phyloP scores from a whole-genome alignment of 306 rosid genomes.

The Quercus mongolica region DNA sequence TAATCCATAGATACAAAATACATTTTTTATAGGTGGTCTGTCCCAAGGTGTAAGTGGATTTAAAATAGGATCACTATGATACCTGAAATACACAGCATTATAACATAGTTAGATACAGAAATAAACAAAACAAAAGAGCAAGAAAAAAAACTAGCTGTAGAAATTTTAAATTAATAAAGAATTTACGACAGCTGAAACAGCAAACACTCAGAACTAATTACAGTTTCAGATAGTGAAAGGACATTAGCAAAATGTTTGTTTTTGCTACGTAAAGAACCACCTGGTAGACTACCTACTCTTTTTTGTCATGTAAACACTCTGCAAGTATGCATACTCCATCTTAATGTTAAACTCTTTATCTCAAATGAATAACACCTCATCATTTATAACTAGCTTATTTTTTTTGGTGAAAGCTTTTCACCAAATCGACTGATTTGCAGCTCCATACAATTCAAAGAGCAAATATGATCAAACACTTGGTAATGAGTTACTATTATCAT shows the following conservation, averaged over 20 bases:
- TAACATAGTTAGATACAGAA: background rate
- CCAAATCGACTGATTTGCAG: background rate
- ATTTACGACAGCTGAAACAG: background rate
- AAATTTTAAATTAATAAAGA: background rate
- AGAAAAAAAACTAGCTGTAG: background rate
- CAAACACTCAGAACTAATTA: background rate
- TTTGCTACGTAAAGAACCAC: no score
- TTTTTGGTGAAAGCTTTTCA: background rate
- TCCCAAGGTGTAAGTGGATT: conserved; percentile 99
- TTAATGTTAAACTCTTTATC: background rate
- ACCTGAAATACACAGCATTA: conserved; percentile 58
- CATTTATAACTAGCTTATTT: background rate
- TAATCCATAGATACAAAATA: conserved; percentile 85
- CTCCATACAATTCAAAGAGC: background rate
- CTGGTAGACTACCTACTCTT: no score
- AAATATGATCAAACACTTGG: background rate
- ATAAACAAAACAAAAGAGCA: background rate
- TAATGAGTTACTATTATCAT: background rate
- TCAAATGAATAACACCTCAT: background rate
- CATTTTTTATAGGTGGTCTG: conserved; percentile 89
- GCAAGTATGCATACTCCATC: background rate
- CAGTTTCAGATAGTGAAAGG: background rate
- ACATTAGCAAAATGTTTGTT: background rate
- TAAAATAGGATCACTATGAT: conserved; percentile 74
- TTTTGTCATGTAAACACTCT: background rate